A percentile compares a stretch with the other conserved stretches of the same genome.
Evolutionary conservation across 2,329 filamentous ascomycete genomes (phyloP).

Genomic region (Stylonectria norvegica): DNA sequence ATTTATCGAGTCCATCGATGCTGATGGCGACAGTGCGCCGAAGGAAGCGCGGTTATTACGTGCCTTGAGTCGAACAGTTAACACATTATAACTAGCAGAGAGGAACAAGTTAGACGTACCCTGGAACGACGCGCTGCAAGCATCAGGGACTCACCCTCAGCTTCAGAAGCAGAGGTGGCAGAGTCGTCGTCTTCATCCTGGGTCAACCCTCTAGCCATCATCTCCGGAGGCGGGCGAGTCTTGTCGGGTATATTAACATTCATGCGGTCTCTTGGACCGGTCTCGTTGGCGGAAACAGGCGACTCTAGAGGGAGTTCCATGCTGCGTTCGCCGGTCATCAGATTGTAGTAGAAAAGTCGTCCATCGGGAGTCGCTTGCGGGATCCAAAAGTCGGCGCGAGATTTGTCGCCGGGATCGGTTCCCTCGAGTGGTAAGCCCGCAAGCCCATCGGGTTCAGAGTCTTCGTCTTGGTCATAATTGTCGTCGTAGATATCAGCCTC

Average conservation of each 20-base stretch:
- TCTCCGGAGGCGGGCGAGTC: constrained; percentile 82
- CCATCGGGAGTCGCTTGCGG: constrained; percentile 94
- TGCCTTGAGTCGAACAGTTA: constrained; percentile 37
- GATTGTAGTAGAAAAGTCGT: constrained; percentile 96
- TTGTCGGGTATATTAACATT: constrained; percentile 87
- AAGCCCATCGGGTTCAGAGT: constrained; percentile 58
- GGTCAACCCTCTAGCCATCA: constrained; percentile 79
- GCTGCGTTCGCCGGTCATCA: constrained; percentile 89
- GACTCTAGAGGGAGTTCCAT: constrained; percentile 94
- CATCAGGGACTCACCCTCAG: constrained; percentile 71
- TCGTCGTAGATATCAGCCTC: constrained; percentile 65
- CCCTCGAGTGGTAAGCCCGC: constrained; percentile 67
- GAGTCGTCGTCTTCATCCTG: constrained; percentile 91
- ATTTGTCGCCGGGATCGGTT: constrained; percentile 59
- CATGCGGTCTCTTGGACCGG: constrained; percentile 81
- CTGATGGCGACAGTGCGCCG: constrained; percentile 74
- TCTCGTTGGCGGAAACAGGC: constrained; percentile 74
- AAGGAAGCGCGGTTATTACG: constrained; percentile 65
- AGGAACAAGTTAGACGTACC: constrained; percentile 43
- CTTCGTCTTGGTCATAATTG: constrained; percentile 63
- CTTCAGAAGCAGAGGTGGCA: constrained; percentile 75
- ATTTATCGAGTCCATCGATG: constrained; percentile 88
- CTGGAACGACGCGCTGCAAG: constrained; percentile 65
- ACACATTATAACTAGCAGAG: not conserved
- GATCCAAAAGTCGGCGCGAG: constrained; percentile 96